Conservation (phyloP, 352 stramenopile species). For the Globisporangium paddicum region DNA sequence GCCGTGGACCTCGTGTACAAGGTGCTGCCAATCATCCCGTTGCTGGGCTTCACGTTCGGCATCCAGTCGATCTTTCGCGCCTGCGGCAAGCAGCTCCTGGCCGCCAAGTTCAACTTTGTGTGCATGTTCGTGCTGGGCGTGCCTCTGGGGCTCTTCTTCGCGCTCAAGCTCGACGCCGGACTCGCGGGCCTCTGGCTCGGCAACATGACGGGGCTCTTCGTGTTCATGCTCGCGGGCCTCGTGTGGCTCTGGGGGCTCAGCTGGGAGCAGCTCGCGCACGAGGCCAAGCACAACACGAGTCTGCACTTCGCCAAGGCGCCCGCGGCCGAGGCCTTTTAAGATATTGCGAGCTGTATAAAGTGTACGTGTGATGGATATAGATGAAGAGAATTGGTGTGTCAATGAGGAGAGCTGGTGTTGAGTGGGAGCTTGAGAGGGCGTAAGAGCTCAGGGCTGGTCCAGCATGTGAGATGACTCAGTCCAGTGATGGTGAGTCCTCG, state of each 20-base stretch:
- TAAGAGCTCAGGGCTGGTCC: too few relatives aligned
- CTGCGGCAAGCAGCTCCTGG: slow-evolving; percentile 11
- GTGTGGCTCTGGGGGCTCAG: slow-evolving; percentile 13
- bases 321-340: slow-evolving; percentile 5
- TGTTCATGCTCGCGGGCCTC: slow-evolving; percentile 15
- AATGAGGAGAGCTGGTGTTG: too few relatives aligned
- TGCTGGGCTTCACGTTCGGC: slow-evolving; percentile 8
- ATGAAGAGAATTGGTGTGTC: too few relatives aligned
- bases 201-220: slow-evolving; percentile 15
- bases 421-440: too few relatives aligned
- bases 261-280: slow-evolving; percentile 4
- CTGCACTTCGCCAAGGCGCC: slow-evolving; percentile 4
- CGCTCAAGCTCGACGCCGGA: slow-evolving; percentile 8
- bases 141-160: slow-evolving; percentile 15
- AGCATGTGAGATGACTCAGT: too few relatives aligned
- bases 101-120: slow-evolving; percentile 13
- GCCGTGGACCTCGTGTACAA: slow-evolving; percentile 3
- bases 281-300: slow-evolving; percentile 10
- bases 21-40: slow-evolving; percentile 3
- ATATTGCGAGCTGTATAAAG: too few relatives aligned
- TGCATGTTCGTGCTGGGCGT: slow-evolving; percentile 15
- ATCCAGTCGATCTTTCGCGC: slow-evolving; percentile 13
- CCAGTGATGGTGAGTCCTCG: too few relatives aligned
- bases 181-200: slow-evolving; percentile 21
- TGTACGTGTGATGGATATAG: neutral